These are phyloP conservation scores for Podospora tetraspora DNA, from an alignment of 495 filamentous ascomycete genomes.

Conservation along the genomic window DNA sequence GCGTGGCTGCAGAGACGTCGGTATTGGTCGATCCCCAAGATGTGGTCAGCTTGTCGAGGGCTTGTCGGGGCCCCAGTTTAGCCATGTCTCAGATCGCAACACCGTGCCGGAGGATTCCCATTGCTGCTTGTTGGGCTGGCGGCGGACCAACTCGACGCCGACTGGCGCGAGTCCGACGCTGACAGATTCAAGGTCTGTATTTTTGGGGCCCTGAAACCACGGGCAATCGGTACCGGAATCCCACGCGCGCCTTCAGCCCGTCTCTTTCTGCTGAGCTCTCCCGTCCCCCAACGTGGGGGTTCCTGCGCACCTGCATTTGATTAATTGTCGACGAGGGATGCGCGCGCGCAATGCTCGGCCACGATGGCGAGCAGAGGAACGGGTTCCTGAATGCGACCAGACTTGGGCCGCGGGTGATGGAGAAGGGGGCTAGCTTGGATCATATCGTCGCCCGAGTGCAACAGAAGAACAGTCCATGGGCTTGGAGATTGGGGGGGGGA, in stretches of 20 bases:
- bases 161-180: neutral
- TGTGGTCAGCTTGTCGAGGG: neutral
- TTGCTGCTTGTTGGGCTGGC: neutral
- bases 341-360: slow-evolving; percentile 2
- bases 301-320: slow-evolving; percentile 12
- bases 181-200: neutral
- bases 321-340: slow-evolving; percentile 11
- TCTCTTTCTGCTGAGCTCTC: neutral
- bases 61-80: neutral
- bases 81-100: slow-evolving; percentile 13
- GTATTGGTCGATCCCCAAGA: neutral
- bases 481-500: slow-evolving; percentile 4
- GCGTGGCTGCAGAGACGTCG: slow-evolving; percentile 7
- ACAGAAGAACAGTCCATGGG: neutral
- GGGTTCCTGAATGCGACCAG: neutral
- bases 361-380: neutral
- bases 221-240: slow-evolving; percentile 2
- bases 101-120: slow-evolving; percentile 1
- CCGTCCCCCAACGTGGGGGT: slow-evolving; percentile 12
- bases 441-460: slow-evolving; percentile 8
- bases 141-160: slow-evolving; percentile 9
- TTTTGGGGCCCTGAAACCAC: slow-evolving; percentile 4
- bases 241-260: neutral
- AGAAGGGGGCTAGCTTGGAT: neutral
- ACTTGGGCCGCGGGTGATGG: neutral